phyloP scores from a whole-genome alignment of 2,329 filamentous ascomycete species.

The Emergomyces orientalis region DNA sequence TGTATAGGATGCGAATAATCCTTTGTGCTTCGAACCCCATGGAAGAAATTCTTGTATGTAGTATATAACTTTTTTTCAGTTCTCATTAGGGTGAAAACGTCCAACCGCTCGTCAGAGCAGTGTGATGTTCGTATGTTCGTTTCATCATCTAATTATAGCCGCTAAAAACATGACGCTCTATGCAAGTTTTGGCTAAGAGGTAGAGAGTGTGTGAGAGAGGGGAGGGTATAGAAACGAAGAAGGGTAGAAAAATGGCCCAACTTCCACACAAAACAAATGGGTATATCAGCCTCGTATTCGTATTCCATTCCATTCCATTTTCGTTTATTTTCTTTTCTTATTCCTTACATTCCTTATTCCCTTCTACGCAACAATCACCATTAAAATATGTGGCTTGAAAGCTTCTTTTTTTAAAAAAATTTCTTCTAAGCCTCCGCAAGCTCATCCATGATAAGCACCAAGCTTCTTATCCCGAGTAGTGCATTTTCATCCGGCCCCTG shows the following conservation, averaged over 20 bases:
- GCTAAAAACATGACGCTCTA: not conserved
- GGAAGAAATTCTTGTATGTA: not conserved
- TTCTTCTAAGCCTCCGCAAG: conserved; percentile 47
- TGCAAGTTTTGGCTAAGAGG: not conserved
- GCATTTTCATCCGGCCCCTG: conserved; percentile 79
- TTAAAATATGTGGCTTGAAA: not conserved
- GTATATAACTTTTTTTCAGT: not conserved
- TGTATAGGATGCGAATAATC: not conserved
- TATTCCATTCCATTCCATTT: not conserved
- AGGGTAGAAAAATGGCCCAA: not conserved
- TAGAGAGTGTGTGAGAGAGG: not conserved
- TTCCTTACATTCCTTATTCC: not conserved
- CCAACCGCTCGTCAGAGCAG: not conserved
- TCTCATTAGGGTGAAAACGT: not conserved
- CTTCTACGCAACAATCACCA: not conserved
- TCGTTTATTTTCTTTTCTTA: not conserved
- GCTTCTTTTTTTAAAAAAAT: conserved; percentile 48
- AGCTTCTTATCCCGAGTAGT: conserved; percentile 62
- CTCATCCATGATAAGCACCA: conserved; percentile 61
- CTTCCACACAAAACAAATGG: not conserved
- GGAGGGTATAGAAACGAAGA: not conserved
- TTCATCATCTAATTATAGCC: not conserved
- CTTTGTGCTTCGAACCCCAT: not conserved
- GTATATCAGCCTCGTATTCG: not conserved
- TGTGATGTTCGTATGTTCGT: not conserved